phyloP scores from a whole-genome alignment of 345 rosid genomes.

The Dipteronia sinensis region DNA sequence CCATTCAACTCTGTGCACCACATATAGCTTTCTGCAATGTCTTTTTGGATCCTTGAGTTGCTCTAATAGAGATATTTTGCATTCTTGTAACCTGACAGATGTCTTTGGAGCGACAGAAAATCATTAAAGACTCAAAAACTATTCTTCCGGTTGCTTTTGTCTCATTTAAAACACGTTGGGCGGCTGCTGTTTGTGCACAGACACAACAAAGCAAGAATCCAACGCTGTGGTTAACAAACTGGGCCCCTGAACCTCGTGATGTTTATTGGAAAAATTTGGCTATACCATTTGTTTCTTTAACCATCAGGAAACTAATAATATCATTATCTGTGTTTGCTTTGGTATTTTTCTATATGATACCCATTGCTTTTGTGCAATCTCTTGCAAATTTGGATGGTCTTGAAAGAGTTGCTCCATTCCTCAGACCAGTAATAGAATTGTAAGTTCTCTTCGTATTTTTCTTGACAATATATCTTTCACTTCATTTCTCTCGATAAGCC shows the following conservation, averaged over 20 bases:
- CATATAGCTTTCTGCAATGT: constrained; percentile 7
- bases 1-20: not conserved
- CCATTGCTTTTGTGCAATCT: constrained; percentile 97
- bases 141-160: constrained; percentile 86
- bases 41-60: constrained; percentile 4
- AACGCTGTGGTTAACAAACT: constrained; percentile 81
- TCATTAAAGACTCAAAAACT: constrained; percentile 66
- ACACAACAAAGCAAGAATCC: constrained; percentile 96
- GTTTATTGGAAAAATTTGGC: constrained; percentile 92
- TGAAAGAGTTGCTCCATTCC: constrained; percentile 88
- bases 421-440: constrained; percentile 89
- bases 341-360: constrained; percentile 99
- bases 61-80: constrained; percentile 11
- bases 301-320: constrained; percentile 72
- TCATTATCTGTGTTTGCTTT: constrained; percentile 72
- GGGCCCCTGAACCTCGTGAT: constrained; percentile 99
- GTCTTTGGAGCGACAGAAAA: constrained; percentile 71
- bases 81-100: constrained; percentile 46
- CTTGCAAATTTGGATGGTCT: constrained; percentile 97
- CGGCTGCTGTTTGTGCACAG: constrained; percentile 98
- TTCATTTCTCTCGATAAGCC: not conserved
- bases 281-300: constrained; percentile 87
- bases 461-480: not conserved
- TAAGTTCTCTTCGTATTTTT: constrained; percentile 30
- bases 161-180: constrained; percentile 94